These are phyloP conservation scores for Pugionium cornutum DNA, from an alignment of 345 rosid species.

Conservation along the genomic window DNA sequence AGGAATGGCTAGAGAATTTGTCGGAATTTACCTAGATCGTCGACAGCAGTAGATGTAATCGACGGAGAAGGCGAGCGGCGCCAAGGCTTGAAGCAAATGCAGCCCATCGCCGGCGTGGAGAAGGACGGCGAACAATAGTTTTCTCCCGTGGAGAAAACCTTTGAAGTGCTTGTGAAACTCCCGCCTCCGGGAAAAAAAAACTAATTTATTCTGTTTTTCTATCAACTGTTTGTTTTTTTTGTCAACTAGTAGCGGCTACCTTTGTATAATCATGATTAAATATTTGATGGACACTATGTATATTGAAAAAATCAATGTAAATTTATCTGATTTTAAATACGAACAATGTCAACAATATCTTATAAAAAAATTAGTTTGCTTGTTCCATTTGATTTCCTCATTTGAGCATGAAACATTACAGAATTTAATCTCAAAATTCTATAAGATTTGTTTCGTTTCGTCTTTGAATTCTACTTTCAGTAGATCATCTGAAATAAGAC, in stretches of 20 bases:
- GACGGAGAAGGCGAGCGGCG: constrained; percentile 32
- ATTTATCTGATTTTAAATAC: constrained; percentile 11
- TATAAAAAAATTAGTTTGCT: constrained; percentile 8
- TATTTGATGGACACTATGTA: constrained; percentile 1
- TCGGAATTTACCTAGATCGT: constrained; percentile 30
- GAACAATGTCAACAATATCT: constrained; percentile 28
- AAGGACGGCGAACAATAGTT: constrained; percentile 6
- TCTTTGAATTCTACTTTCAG: background rate
- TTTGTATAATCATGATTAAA: background rate
- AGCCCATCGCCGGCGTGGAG: constrained; percentile 34
- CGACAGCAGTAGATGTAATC: constrained; percentile 25
- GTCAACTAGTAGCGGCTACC: background rate
- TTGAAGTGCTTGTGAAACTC: constrained; percentile 35
- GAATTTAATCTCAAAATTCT: background rate
- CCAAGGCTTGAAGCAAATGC: constrained; percentile 37
- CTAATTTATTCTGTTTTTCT: constrained; percentile 3
- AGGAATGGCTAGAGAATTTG: background rate
- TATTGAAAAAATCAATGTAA: constrained; percentile 25
- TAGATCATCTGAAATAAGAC: too few species aligned
- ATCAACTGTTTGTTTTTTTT: too few species aligned
- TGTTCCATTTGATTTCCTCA: constrained; percentile 28
- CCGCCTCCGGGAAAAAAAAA: constrained; percentile 27
- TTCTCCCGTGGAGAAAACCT: constrained; percentile 13
- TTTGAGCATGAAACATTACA: constrained; percentile 22
- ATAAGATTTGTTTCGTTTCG: background rate